Conservation (phyloP, 2,329 filamentous ascomycete species). For the Teratosphaeria pseudoeucalypti region DNA sequence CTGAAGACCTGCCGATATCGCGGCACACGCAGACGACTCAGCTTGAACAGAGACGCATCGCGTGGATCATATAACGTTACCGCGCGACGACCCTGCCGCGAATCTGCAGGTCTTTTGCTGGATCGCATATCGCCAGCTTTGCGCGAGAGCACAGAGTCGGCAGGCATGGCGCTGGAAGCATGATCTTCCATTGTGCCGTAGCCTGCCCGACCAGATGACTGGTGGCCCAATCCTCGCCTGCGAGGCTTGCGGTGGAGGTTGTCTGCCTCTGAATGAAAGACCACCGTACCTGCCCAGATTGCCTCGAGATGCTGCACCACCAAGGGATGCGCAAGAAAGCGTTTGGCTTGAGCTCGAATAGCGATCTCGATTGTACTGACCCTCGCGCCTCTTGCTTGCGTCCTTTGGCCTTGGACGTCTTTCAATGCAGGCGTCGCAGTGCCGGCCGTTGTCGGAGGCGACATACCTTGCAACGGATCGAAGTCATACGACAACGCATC, state of each 20-base stretch:
- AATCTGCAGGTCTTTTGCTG: conserved; percentile 15
- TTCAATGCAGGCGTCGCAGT: conserved; percentile 3
- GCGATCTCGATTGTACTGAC: conserved; percentile 89
- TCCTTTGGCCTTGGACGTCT: conserved; percentile 29
- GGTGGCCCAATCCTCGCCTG: conserved; percentile 13
- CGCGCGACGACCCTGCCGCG: conserved; percentile 49
- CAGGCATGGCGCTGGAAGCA: conserved; percentile 19
- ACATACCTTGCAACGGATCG: conserved; percentile 75
- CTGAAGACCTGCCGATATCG: conserved; percentile 86
- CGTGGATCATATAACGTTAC: conserved; percentile 83
- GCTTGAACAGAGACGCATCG: conserved; percentile 81
- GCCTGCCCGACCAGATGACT: conserved; percentile 8
- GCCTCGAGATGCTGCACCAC: conserved; percentile 93
- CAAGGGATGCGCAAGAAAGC: conserved; percentile 81
- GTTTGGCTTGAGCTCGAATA: conserved; percentile 84
- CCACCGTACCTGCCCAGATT: conserved; percentile 92
- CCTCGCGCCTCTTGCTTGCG: conserved; percentile 53
- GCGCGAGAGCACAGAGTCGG: conserved; percentile 19
- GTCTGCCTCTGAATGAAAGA: conserved; percentile 84
- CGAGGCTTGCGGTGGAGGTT: conserved; percentile 60
- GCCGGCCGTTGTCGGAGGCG: conserved; percentile 36
- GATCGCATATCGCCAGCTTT: conserved; percentile 15
- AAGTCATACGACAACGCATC: conserved; percentile 94
- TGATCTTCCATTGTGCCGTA: conserved; percentile 31
- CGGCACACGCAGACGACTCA: conserved; percentile 81